phyloP scores from a whole-genome alignment of 2,329 filamentous ascomycete genomes.

The Ophiocordyceps polyrhachis-furcata region DNA sequence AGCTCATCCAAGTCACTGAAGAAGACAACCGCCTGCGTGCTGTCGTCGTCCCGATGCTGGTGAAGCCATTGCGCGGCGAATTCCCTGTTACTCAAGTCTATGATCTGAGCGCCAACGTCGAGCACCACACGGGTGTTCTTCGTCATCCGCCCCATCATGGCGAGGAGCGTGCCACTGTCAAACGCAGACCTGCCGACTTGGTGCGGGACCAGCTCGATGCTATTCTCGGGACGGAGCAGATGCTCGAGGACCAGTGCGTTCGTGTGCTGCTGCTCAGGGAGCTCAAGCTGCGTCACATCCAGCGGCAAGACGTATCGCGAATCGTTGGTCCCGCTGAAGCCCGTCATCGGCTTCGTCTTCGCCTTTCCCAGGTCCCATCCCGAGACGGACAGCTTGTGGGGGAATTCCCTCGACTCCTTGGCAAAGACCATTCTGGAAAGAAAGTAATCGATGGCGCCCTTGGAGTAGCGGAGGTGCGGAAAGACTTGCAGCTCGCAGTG shows the following conservation, averaged over 20 bases:
- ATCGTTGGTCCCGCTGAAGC: slow-evolving; percentile 56
- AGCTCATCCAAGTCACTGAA: slow-evolving; percentile 37
- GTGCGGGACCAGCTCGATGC: slow-evolving; percentile 3
- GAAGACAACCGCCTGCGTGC: slow-evolving; percentile 27
- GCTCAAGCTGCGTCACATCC: slow-evolving; percentile 34
- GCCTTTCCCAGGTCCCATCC: slow-evolving; percentile 44
- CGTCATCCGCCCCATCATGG: slow-evolving; percentile 16
- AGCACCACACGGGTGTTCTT: slow-evolving; percentile 38
- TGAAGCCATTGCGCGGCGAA: slow-evolving; percentile 36
- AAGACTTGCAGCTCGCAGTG: slow-evolving; percentile 33
- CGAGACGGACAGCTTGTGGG: slow-evolving; percentile 41
- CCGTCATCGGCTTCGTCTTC: slow-evolving; percentile 33
- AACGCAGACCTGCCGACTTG: not conserved
- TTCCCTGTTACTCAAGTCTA: slow-evolving; percentile 40
- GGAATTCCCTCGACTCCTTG: slow-evolving; percentile 42
- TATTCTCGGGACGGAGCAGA: slow-evolving; percentile 36
- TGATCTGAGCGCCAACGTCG: slow-evolving; percentile 51
- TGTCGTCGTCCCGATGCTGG: not conserved
- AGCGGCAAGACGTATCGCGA: slow-evolving; percentile 38
- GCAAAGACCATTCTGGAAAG: slow-evolving; percentile 39
- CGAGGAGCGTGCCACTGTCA: slow-evolving; percentile 23
- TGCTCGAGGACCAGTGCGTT: slow-evolving; percentile 47
- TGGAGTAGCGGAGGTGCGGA: slow-evolving; percentile 29
- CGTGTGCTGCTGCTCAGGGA: slow-evolving; percentile 37
- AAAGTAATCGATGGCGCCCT: slow-evolving; percentile 43